Base-by-base conservation (phyloP, 441 rosid genomes). In the Bruguiera hainesii region DNA sequence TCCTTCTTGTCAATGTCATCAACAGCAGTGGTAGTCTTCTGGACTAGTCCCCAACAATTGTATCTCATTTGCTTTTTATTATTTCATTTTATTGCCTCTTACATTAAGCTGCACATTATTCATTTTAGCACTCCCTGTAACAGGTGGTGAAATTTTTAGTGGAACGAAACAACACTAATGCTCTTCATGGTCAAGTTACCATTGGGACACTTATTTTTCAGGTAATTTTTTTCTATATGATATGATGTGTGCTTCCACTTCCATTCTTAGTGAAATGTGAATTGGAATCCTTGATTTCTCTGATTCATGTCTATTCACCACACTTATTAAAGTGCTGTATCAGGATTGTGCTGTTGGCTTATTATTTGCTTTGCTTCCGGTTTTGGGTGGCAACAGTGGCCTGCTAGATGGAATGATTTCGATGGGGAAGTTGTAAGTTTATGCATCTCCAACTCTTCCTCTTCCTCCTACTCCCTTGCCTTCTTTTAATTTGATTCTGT, bases 321-420 rank as follows among this genome's bases (percentile, higher is more conserved):
- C 68, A 72, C 48, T 35, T 60, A 42, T 7, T 23, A 31, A 73
- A 58, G 51, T 60, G 18, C 48, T 55, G 55, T 77, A 79, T 76
- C 82, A 92, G 97, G 98, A 92, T 81, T 94, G 99, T 81, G 91
- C 93, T 69, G 96, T 94, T 69, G 99, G 98, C 69, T 87, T 94
- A 79, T 73, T 92, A 30, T 95, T 89, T 58, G 99, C 99, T 63
- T 75, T 95, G 85, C 96, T 95, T 60, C 99, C 98, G 56, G 93
- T 92, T 76, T 81, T 95, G 87, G 96, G 99, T 66, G 99, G 99
- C 60, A 85, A 82, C 72, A 89, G 96, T 71, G 98, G 98, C 63
- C 68, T 84, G 63, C 74, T 89, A 49, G 88, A 84, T 49, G 99
- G 99, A 80, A 82, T 95, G 82, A 73, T 85, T 69, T 87, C 96